Evolutionary conservation across 2,329 filamentous ascomycete species (phyloP).

Genomic region (Cladosporium sp.): DNA sequence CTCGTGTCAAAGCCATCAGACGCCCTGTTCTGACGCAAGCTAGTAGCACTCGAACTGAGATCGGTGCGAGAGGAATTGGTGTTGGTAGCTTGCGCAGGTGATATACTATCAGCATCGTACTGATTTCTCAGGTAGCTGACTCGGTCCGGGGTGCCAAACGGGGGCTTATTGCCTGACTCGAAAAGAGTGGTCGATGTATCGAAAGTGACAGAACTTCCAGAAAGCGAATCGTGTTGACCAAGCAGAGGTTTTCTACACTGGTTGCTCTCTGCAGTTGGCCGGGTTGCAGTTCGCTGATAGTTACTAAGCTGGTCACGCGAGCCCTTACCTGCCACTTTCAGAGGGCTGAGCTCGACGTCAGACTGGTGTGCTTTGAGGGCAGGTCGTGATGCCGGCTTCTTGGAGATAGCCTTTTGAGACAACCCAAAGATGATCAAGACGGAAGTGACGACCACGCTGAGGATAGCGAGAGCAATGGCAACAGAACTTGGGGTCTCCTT

Average conservation of each 20-base stretch:
- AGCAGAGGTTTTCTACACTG: constrained; percentile 19
- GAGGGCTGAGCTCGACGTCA: constrained; percentile 5
- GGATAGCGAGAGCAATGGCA: constrained; percentile 14
- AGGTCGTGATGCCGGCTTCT: constrained; percentile 9
- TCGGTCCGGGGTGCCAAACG: background rate
- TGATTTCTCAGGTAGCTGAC: background rate
- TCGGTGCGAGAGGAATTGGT: background rate
- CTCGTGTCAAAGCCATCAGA: background rate
- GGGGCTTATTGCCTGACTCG: background rate
- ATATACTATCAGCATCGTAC: background rate
- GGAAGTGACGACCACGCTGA: constrained; percentile 15
- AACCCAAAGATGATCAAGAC: constrained; percentile 10
- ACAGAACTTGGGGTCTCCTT: constrained; percentile 9
- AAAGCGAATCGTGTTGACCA: constrained; percentile 17
- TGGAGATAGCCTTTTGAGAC: constrained; percentile 8
- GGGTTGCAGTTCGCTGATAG: background rate
- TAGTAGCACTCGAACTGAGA: background rate
- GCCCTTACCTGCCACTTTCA: background rate
- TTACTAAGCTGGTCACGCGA: background rate
- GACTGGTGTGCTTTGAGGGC: constrained; percentile 15
- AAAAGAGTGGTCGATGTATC: constrained; percentile 3
- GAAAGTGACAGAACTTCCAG: constrained; percentile 16
- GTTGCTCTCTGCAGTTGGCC: constrained; percentile 5
- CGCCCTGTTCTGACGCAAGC: background rate
- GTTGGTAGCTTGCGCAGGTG: background rate